Base-by-base conservation (phyloP, 257 asterid species). In the Ophiorrhiza pumila region DNA sequence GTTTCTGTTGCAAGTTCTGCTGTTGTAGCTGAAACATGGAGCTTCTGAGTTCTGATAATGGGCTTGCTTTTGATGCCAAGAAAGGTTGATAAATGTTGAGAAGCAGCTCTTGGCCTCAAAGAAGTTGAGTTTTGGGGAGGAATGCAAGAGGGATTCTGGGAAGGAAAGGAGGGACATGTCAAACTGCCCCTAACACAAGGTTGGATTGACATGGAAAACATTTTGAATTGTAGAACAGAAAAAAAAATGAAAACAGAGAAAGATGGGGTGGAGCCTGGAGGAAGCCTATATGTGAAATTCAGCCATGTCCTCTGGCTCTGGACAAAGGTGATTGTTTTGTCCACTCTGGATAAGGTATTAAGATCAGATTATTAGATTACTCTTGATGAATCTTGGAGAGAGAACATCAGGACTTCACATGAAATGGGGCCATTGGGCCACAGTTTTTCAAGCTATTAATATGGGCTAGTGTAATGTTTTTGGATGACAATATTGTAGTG, bases 141-240 rank as follows among this genome's bases (percentile, higher is more conserved):
- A 34, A 77, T 42, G 27, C 72, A 69, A 25, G 46, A 52, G 17
- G 77, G 74, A 67, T 80, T 86, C 64, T 80, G 87, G 84, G 78
- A 71, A 79, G 73, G 56, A 73, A 85, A 80, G 50, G 89, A 72
- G 17, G 87, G 79, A 43, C 70, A 68, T 34, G 84, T 73, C 12
- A 88, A 67, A 49, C 68, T 74, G 65, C 76, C 74, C 41, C 76
- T 84, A 10, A 78, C 23, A 71, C 80, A 70, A 57, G 87, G 68
- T 46, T 82, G 88, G 69, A 87, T 47, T 47, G 90, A 46, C 77
- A 85, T 79, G 68, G 89, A 71, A 64, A 82, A 72, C 88, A 89
- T 85, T 63, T 27, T 74, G 74, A 32, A n/a, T 34, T 27, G 15
- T 23, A 22, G 5, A n/a, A 17, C 31, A 41, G 14, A 2, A 7